These are phyloP conservation scores for Apiospora hydei DNA, from an alignment of 2,329 filamentous ascomycete genomes.

Conservation along the genomic window DNA sequence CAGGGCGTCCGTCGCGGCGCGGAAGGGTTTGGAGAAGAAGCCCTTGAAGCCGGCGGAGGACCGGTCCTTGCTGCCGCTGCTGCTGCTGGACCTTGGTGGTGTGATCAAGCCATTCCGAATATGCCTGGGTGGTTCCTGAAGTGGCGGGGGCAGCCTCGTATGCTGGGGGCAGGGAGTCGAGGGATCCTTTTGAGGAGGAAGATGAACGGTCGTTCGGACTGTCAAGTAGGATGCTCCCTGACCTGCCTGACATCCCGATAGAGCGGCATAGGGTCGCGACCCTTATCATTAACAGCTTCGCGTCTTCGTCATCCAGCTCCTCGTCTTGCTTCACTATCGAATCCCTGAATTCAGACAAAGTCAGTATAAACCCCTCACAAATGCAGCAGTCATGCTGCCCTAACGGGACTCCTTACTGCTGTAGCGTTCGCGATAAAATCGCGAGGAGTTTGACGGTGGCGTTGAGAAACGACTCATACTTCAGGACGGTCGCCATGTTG, in stretches of 20 bases:
- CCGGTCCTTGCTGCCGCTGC: neutral
- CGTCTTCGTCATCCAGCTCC: neutral
- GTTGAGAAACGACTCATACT: neutral
- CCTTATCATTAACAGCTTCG: neutral
- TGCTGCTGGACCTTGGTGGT: neutral
- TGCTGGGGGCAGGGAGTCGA: neutral
- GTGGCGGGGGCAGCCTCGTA: neutral
- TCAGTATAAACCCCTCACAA: neutral
- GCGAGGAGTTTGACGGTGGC: neutral
- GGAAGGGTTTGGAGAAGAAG: slow-evolving; percentile 37
- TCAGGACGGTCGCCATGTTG: neutral
- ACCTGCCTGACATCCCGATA: neutral
- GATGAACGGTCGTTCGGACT: neutral
- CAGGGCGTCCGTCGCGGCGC: slow-evolving; percentile 31
- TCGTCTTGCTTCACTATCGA: neutral
- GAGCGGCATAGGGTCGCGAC: neutral
- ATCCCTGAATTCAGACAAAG: neutral
- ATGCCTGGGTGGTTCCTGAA: neutral
- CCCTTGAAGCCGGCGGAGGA: slow-evolving; percentile 28
- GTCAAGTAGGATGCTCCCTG: neutral
- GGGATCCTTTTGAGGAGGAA: neutral
- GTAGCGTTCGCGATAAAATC: neutral
- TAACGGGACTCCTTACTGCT: neutral
- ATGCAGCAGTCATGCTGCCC: neutral
- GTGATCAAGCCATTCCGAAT: neutral